These are phyloP conservation scores for Austropuccinia psidii DNA, from an alignment of 1,284 basidiomycete genomes.

Conservation along the genomic window DNA sequence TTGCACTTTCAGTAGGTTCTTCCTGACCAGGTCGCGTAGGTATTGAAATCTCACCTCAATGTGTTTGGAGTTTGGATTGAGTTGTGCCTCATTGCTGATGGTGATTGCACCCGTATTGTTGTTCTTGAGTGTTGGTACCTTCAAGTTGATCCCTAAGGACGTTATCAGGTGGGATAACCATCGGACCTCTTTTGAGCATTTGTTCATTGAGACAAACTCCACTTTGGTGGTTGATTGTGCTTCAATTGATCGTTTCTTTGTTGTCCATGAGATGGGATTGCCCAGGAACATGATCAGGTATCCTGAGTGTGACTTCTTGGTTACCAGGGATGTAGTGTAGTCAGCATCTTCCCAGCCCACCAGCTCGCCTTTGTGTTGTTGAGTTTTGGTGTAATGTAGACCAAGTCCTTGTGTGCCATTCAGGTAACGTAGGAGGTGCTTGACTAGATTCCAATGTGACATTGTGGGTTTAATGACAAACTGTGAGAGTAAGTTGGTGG, in stretches of 20 bases:
- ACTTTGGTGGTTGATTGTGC: not conserved
- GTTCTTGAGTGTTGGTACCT: not conserved
- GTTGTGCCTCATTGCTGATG: not conserved
- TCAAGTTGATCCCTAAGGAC: not conserved
- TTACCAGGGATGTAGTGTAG: not conserved
- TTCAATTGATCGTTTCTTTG: not conserved
- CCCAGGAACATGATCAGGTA: not conserved
- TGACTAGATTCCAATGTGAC: not conserved
- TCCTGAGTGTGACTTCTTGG: not conserved
- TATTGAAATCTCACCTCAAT: conserved; percentile 9
- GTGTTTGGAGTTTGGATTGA: not conserved
- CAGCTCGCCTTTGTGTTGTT: not conserved
- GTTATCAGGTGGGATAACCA: conserved; percentile 5
- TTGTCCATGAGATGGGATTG: not conserved
- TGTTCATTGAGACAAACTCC: not conserved
- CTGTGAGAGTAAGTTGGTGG: not conserved
- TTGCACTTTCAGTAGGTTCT: not conserved
- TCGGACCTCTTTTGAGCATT: not conserved
- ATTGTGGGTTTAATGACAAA: not conserved
- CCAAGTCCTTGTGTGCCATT: not conserved
- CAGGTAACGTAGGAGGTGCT: not conserved
- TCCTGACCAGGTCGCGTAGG: not conserved
- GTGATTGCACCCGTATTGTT: not conserved
- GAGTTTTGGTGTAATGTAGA: not conserved
- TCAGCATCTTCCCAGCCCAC: not conserved